Percentiles rank a stretch among this genome's conserved stretches.
Evolutionary conservation across 1,284 basidiomycete species (phyloP).

Genomic region (Pisolithus thermaeus): DNA sequence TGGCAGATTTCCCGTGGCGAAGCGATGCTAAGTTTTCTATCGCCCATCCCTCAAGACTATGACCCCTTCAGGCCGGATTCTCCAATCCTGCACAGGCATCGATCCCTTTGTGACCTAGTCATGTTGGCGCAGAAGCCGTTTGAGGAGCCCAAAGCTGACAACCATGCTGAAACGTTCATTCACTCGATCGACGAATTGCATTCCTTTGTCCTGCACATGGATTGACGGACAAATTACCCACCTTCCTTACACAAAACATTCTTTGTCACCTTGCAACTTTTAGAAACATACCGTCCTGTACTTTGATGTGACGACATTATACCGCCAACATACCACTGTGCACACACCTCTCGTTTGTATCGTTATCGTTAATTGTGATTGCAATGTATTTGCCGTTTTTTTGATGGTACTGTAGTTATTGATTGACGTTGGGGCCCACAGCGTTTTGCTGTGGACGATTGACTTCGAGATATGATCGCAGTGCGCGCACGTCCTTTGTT

Average conservation of each 20-base stretch:
- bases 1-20: conserved; percentile 20
- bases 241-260: background rate
- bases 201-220: conserved; percentile 16
- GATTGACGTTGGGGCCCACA: too few relatives aligned
- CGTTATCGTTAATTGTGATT: background rate
- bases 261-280: background rate
- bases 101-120: conserved; percentile 19
- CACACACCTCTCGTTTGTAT: conserved; percentile 10
- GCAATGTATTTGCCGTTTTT: too few relatives aligned
- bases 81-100: conserved; percentile 17
- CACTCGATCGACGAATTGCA: conserved; percentile 21
- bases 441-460: too few relatives aligned
- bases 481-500: too few relatives aligned
- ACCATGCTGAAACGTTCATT: conserved; percentile 1
- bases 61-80: conserved; percentile 17
- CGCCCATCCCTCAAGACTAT: conserved; percentile 18
- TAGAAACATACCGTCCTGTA: background rate
- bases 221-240: background rate
- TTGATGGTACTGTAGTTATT: too few relatives aligned
- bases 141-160: conserved; percentile 1
- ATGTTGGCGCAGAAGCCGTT: too few relatives aligned
- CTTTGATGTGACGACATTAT: conserved; percentile 5
- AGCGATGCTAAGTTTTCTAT: conserved; percentile 18
- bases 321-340: background rate
- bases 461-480: too few relatives aligned